A percentile compares a stretch with the other conserved stretches of the same genome.
Conservation (phyloP, 805 yeast genomes). For the Maudiozyma pseudohumilis region DNA sequence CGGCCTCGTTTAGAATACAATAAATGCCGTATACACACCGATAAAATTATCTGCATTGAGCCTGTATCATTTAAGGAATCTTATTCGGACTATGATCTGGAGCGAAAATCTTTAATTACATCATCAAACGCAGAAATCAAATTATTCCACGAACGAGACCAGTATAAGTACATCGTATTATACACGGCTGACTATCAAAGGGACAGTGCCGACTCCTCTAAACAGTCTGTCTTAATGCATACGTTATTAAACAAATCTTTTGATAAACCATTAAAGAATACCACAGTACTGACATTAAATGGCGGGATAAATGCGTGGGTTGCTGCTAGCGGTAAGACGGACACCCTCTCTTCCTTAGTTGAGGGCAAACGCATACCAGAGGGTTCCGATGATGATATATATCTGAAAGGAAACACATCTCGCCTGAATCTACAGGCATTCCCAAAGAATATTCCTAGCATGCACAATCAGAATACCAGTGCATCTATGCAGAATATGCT, state of each 20-base stretch:
- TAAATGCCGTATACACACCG: constrained; percentile 50
- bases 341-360: neutral
- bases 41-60: constrained; percentile 61
- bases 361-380: neutral
- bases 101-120: constrained; percentile 44
- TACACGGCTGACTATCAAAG: constrained; percentile 34
- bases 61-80: constrained; percentile 48
- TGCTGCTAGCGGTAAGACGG: constrained; percentile 8
- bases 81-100: constrained; percentile 58
- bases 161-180: constrained; percentile 54
- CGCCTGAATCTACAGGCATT: constrained; percentile 14
- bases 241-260: constrained; percentile 21
- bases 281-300: constrained; percentile 15
- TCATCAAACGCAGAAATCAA: constrained; percentile 47
- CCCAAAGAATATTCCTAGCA: constrained; percentile 14
- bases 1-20: constrained; percentile 53
- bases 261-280: constrained; percentile 18
- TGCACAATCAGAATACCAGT: constrained; percentile 12
- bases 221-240: constrained; percentile 16
- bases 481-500: constrained; percentile 19
- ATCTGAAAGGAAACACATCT: constrained; percentile 19
- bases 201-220: constrained; percentile 3
- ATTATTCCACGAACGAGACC: constrained; percentile 42
- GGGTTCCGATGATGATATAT: constrained; percentile 8
- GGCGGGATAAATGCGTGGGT: constrained; percentile 24